These are phyloP conservation scores for Geotrichum australiense DNA, from an alignment of 1,139 yeast genomes.

Conservation along the genomic window DNA sequence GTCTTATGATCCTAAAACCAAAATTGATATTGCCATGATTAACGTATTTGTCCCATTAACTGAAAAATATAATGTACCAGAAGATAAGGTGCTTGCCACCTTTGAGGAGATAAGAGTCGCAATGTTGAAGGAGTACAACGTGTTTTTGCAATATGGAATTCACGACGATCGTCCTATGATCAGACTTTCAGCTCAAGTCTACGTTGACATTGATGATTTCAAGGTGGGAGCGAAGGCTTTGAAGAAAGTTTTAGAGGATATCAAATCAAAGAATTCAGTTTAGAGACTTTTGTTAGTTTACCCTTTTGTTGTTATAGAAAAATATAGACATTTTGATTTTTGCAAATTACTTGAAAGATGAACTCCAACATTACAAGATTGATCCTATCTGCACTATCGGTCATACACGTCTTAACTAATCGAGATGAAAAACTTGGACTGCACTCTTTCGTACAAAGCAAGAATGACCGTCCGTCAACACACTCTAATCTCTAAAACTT, in stretches of 20 bases:
- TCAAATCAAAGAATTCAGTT: no score
- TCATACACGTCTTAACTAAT: no score
- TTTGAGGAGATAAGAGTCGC: conserved; percentile 20
- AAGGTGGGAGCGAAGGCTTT: conserved; percentile 39
- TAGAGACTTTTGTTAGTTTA: no score
- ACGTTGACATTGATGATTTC: conserved; percentile 51
- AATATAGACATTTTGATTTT: no score
- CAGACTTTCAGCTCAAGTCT: conserved; percentile 56
- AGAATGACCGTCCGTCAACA: no score
- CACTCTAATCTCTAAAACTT: no score
- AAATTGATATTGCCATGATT: conserved; percentile 40
- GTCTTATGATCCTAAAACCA: conserved; percentile 29
- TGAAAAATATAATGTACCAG: conserved; percentile 13
- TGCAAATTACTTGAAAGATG: no score
- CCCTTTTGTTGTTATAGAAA: no score
- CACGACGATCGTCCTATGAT: conserved; percentile 42
- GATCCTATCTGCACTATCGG: no score
- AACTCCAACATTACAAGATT: no score
- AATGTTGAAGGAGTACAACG: conserved; percentile 32
- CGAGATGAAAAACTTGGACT: no score
- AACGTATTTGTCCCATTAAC: conserved; percentile 41
- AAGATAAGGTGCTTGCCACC: conserved; percentile 17
- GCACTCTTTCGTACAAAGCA: no score
- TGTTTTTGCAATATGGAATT: conserved; percentile 42
- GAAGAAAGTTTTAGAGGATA: conserved; percentile 23